A percentile compares a stretch with the other conserved stretches of the same genome.
phyloP scores from a whole-genome alignment of 768 basidiomycete species.

The Boletus barrowsii region DNA sequence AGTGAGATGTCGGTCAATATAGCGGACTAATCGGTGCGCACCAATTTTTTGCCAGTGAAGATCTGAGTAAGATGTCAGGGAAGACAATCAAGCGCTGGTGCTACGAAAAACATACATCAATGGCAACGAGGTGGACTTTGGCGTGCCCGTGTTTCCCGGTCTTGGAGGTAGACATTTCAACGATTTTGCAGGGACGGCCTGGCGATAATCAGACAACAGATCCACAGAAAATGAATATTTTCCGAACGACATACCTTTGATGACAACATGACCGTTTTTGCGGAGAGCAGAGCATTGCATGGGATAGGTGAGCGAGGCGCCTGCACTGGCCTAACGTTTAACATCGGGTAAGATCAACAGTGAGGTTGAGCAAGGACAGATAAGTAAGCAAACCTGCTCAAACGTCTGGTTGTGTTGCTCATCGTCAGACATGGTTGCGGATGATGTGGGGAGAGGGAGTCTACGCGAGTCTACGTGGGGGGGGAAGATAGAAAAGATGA shows the following conservation, averaged over 20 bases:
- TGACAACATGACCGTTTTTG: slow-evolving; percentile 91
- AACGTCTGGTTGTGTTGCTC: slow-evolving; percentile 90
- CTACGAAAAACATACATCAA: slow-evolving; percentile 68
- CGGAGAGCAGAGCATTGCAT: slow-evolving; percentile 97
- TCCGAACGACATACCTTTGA: slow-evolving; percentile 59
- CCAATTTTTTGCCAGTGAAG: slow-evolving; percentile 97
- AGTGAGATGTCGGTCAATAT: neutral
- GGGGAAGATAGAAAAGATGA: slow-evolving; percentile 23
- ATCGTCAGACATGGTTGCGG: slow-evolving; percentile 79
- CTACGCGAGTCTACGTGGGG: slow-evolving; percentile 22
- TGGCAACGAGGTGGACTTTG: slow-evolving; percentile 96
- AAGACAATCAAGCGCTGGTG: neutral
- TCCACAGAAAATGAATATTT: neutral
- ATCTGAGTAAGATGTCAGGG: slow-evolving; percentile 52
- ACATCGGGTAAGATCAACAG: slow-evolving; percentile 17
- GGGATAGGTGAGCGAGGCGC: slow-evolving; percentile 77
- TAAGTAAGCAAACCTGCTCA: slow-evolving; percentile 57
- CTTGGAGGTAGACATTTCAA: slow-evolving; percentile 99
- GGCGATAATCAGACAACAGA: slow-evolving; percentile 3
- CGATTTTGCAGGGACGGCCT: slow-evolving; percentile 97
- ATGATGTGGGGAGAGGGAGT: slow-evolving; percentile 13
- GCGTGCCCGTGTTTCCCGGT: slow-evolving; percentile 99
- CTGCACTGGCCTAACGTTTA: slow-evolving; percentile 55
- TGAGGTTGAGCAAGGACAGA: slow-evolving; percentile 7
- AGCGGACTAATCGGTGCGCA: slow-evolving; percentile 33